Evolutionary conservation across 345 rosid genomes (phyloP), one percentile per base, ranked within the genome.

Genomic region (Pseudoturritis turrita): DNA sequence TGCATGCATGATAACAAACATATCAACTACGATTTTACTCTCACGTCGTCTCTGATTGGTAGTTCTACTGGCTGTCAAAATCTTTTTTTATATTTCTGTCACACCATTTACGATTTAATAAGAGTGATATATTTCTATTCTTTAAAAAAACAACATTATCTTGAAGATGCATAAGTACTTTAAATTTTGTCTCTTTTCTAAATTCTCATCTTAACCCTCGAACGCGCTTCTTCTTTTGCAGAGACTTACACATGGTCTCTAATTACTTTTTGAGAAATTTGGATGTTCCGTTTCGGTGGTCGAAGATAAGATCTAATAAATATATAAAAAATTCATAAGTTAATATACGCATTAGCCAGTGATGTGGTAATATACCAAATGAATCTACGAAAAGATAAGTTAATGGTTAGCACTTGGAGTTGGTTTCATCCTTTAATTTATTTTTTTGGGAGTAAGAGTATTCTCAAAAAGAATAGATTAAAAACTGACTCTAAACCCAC

Each of bases 1-100:
- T 70, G 41, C 67, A 37, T 71, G 69, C 76, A 71, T 51, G 75
- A 14, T 71, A 19, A 71, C 33, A 71, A 31, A 71, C 40, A 70
- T 36, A 37, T 41, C 14, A 37, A 59, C 15, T 25, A 35, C 1
- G 29, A 31, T 40, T 62, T 39, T 36, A 29, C 29, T 10, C 54
- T 51, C 62, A 51, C 69, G 54, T 51, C 62, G 44, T 71, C 53
- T 50, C 45, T 41, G 7, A 62, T 53, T 53, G 70, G 39, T 67
- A 25, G 28, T 53, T 67, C 52, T 25, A 28, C 54, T 61, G 51
- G 29, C 6, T 71, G 40, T 40, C 14, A 50, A 15, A 4, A 25
- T 9, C 7, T 49, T 25, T 59, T n/a, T n/a, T n/a, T n/a, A n/a
- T 17, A 37, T 47, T 21, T 41, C 14, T 52, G 51, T 26, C 9